Base-by-base conservation (phyloP, 2,329 filamentous ascomycete genomes). In the Leptographium procerum region DNA sequence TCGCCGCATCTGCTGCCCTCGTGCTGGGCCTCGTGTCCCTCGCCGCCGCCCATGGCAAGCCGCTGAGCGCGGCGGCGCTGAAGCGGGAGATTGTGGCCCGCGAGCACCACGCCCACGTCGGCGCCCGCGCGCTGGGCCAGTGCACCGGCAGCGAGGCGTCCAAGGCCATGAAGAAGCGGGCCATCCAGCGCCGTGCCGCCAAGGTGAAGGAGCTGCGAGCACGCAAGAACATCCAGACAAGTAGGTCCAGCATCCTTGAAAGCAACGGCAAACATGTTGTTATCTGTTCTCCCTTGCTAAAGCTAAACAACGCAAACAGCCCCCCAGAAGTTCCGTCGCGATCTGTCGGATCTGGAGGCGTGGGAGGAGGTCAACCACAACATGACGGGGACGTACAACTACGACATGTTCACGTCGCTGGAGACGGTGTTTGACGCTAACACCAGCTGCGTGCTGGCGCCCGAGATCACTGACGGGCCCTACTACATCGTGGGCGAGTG, bases 401-500 rank as follows among this genome's bases (percentile, higher is more conserved):
- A 72, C 62, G 69, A 67, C 47, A 56, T 63, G 11, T 63, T 67
- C 58, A 75, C 72, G 22, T 65, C 69, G 16, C 64, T 67, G 9
- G 63, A 65, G 55, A 70, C 63, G 61, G 66, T 78, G 34, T 77
- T 77, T 58, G 66, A 69, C 4, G 69, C 68, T 57, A 73, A 74
- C 64, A 70, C 67, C 36, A 73, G 73, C 26, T 81, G 78, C 62
- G 69, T 80, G 34, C 69, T 81, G 22, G 74, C 70, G 22, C 77
- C 77, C 0, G 77, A 81, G 65, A 73, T 75, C 28, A 80, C 74
- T 8, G 71, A 80, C 65, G 78, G 78, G 0, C 79, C 79, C 26
- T 81, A 80, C 69, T 82, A 76, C 62, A 75, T 82, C 55, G 66
- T 70, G 28, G 80, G 78, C 36, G 78, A 82, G 65, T 71, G 74